These are phyloP conservation scores for Jasminum sambac DNA, from an alignment of 257 asterid species.

Conservation along the genomic window DNA sequence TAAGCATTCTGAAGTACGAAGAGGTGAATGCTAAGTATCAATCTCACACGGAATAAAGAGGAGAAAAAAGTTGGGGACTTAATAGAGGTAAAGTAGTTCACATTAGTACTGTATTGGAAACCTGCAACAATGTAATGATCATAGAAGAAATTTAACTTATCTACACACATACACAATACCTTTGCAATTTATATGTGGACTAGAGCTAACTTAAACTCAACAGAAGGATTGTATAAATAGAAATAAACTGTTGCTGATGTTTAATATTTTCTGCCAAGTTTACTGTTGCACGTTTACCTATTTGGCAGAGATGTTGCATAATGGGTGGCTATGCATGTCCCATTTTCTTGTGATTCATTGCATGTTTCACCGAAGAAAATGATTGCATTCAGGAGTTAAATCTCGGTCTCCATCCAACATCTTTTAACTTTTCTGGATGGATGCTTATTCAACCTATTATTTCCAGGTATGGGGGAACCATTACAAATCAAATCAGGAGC, in stretches of 20 bases:
- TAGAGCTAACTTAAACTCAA: neutral
- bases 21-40: neutral
- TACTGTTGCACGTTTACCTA: neutral
- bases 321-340: slow-evolving; percentile 15
- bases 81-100: slow-evolving; percentile 8
- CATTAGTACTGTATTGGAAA: neutral
- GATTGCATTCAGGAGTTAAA: slow-evolving; percentile 19
- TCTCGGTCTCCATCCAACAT: slow-evolving; percentile 18
- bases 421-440: slow-evolving; percentile 17
- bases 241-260: neutral
- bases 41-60: neutral
- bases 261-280: neutral
- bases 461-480: slow-evolving; percentile 94
- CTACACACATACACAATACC: neutral
- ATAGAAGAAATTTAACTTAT: neutral
- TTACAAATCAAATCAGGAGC: slow-evolving; percentile 92
- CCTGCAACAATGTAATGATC: neutral
- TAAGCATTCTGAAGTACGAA: slow-evolving; percentile 3
- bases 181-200: neutral
- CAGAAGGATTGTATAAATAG: neutral
- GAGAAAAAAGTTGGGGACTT: neutral
- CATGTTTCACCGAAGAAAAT: slow-evolving; percentile 12
- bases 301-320: neutral
- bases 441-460: slow-evolving; percentile 32
- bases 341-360: slow-evolving; percentile 10